Conservation (phyloP, 2,329 filamentous ascomycete species). For the Corinectria fuckeliana region DNA sequence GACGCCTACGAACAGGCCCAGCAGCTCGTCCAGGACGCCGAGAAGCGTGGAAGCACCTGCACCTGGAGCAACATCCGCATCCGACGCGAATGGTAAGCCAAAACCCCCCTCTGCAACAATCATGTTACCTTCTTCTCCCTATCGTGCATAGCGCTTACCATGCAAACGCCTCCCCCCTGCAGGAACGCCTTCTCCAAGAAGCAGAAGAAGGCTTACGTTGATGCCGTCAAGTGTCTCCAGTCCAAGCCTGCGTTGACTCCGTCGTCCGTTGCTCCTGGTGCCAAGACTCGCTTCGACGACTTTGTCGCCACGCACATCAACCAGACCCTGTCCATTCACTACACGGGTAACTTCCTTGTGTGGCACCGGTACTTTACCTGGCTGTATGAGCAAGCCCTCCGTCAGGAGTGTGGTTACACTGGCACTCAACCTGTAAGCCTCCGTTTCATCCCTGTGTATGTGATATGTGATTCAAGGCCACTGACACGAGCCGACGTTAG, state of each 20-base stretch:
- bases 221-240: constrained; percentile 53
- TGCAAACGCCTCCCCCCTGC: neutral
- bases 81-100: constrained; percentile 41
- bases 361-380: constrained; percentile 45
- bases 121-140: too few species aligned
- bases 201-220: constrained; percentile 48
- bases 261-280: constrained; percentile 47
- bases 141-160: neutral
- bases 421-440: constrained; percentile 47
- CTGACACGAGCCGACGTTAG: constrained; percentile 26
- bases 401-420: constrained; percentile 44
- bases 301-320: constrained; percentile 58
- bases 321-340: constrained; percentile 53
- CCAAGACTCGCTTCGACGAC: constrained; percentile 55
- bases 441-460: neutral
- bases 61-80: constrained; percentile 40
- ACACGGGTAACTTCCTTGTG: constrained; percentile 42
- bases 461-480: neutral
- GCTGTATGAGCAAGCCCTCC: constrained; percentile 41
- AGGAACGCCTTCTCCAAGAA: constrained; percentile 36
- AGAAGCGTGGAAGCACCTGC: constrained; percentile 35
- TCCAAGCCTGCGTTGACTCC: constrained; percentile 45
- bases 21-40: constrained; percentile 19
- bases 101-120: neutral
- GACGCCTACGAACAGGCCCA: constrained; percentile 35